Conservation (phyloP, 257 asterid species). For the Solanum raphanifolium region DNA sequence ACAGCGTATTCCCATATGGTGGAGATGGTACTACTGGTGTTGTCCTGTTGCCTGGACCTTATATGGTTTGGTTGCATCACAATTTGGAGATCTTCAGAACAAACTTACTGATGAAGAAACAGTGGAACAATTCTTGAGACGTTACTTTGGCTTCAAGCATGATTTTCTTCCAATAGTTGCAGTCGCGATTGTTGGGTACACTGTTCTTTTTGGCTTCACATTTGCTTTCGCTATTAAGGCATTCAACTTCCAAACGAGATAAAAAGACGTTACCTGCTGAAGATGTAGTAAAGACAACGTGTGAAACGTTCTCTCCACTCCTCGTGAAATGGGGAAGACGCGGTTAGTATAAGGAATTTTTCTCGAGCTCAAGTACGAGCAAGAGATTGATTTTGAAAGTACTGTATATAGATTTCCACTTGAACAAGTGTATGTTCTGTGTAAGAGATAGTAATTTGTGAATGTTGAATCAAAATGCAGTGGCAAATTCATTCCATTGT, state of each 20-base stretch:
- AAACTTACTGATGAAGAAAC: neutral
- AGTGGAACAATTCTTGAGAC: slow-evolving; percentile 35
- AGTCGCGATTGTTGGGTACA: slow-evolving; percentile 12
- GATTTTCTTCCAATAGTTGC: slow-evolving; percentile 43
- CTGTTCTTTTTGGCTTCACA: slow-evolving; percentile 28
- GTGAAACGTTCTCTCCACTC: neutral
- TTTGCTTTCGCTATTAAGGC: slow-evolving; percentile 39
- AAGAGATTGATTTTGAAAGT: neutral
- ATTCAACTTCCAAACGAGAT: slow-evolving; percentile 55
- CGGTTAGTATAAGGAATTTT: neutral
- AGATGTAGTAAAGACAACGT: neutral
- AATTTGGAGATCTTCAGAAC: slow-evolving; percentile 39
- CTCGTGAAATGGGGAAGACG: neutral
- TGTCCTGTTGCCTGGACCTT: slow-evolving; percentile 54
- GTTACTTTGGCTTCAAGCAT: slow-evolving; percentile 40
- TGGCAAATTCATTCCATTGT: neutral
- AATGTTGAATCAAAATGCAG: neutral
- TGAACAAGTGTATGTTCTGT: neutral
- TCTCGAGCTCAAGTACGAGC: neutral
- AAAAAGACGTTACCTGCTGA: neutral
- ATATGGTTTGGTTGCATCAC: slow-evolving; percentile 52
- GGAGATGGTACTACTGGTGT: slow-evolving; percentile 86
- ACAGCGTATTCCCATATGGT: slow-evolving; percentile 71
- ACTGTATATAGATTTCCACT: neutral
- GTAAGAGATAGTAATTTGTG: neutral